These are phyloP conservation scores for Saccharomycopsis sp. DNA, from an alignment of 805 yeast genomes.

Conservation along the genomic window DNA sequence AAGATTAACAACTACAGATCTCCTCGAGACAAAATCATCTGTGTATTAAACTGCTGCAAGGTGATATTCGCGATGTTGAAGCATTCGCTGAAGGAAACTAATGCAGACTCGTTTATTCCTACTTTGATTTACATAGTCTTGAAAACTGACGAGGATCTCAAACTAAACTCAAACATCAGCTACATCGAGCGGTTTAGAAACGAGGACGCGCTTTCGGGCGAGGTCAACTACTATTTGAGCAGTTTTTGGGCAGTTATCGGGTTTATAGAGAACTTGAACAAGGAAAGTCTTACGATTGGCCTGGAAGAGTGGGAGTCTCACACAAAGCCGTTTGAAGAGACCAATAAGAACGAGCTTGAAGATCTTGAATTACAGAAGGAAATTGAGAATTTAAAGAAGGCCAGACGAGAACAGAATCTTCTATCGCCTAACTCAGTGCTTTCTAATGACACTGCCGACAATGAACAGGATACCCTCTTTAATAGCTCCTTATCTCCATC, in stretches of 20 bases:
- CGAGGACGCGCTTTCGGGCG: slow-evolving; percentile 73
- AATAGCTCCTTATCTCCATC: neutral
- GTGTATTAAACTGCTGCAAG: slow-evolving; percentile 86
- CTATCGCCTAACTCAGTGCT: neutral
- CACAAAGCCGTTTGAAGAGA: slow-evolving; percentile 34
- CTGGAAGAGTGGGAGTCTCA: slow-evolving; percentile 54
- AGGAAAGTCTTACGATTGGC: slow-evolving; percentile 51
- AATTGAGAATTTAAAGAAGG: slow-evolving; percentile 28
- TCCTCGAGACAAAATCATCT: slow-evolving; percentile 90
- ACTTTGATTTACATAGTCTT: slow-evolving; percentile 72
- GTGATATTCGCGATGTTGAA: slow-evolving; percentile 84
- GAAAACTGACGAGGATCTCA: slow-evolving; percentile 29
- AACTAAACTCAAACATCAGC: slow-evolving; percentile 66
- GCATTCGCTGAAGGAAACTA: slow-evolving; percentile 52
- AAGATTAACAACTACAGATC: slow-evolving; percentile 82
- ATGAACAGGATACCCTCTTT: slow-evolving; percentile 1
- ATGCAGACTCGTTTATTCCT: slow-evolving; percentile 95
- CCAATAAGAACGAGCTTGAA: slow-evolving; percentile 5
- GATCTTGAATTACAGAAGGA: slow-evolving; percentile 30
- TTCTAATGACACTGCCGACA: slow-evolving; percentile 1
- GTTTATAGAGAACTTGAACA: slow-evolving; percentile 59
- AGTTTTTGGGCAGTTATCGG: slow-evolving; percentile 86
- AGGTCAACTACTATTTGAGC: slow-evolving; percentile 83
- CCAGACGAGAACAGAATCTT: slow-evolving; percentile 13
- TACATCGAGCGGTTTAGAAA: slow-evolving; percentile 83